Evolutionary conservation across 1,284 basidiomycete species (phyloP), one percentile per base, ranked within the genome.

Genomic region (Mrakiaceae sp.): DNA sequence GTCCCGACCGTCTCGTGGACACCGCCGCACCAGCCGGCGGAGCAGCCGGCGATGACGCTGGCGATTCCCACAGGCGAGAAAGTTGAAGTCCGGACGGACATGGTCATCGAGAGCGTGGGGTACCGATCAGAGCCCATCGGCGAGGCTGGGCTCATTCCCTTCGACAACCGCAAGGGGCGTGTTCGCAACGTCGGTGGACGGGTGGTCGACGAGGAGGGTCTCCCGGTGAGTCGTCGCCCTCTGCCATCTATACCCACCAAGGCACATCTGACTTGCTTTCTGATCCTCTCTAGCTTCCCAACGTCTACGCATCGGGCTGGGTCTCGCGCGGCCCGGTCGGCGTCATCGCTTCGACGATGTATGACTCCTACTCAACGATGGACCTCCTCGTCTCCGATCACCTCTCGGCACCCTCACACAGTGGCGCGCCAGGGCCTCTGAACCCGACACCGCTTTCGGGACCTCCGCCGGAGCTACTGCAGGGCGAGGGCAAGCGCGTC

Each of bases 291-390:
- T 44, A 78, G 72, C 68, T 81, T 2, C 80, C 80, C 42, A 86
- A 87, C 50, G 80, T 91, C n/a, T 98, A 97, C 73, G 87, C 90
- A 2, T 87, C 90, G 1, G 95, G 95, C 3, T 98, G 96, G 96
- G 87, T 91, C 0, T 88, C 92, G 0, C 84, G 84, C 10, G 96
- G 95, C 39, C 93, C 95, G 0, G 86, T 85, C 56, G 95, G 96
- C 5, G 93, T 98, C 11, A 83, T 98, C 57, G 94, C 91, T 0
- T 82, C 86, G 14, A 98, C 96, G 40, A 94, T 98, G 92, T 84
- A 91, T 75, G 84, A 97, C 74, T 90, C 95, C 14, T 93, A 93
- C 72, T 79, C 80, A 3, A 85, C 88, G 2, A 87, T 87, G 0
- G 86, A 90, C 59, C 79, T 81, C 0, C 82, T 95, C 57, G 69